These are phyloP conservation scores for Termitomyces bulborhizus DNA, from an alignment of 768 basidiomycete genomes.

Conservation along the genomic window DNA sequence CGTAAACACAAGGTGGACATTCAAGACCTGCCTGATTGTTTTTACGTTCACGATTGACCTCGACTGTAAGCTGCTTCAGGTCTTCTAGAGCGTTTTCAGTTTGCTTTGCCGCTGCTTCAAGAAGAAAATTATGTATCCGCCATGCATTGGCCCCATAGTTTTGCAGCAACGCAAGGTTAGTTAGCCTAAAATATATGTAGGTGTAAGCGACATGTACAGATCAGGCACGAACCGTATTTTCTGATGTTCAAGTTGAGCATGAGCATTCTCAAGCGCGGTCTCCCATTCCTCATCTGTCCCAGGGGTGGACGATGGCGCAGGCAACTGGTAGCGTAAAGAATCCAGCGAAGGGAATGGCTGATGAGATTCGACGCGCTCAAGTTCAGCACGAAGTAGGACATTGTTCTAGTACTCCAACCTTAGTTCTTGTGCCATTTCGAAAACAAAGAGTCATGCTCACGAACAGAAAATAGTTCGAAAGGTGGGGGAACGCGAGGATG, in stretches of 20 bases:
- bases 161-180: conserved; percentile 77
- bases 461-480: conserved; percentile 61
- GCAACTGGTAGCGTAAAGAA: conserved; percentile 66
- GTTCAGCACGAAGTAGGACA: conserved; percentile 64
- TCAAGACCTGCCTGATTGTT: conserved; percentile 61
- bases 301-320: conserved; percentile 54
- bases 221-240: conserved; percentile 52
- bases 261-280: conserved; percentile 66
- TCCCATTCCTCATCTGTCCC: conserved; percentile 76
- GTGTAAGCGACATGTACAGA: too few species aligned
- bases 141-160: conserved; percentile 89
- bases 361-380: conserved; percentile 67
- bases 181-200: conserved; percentile 45
- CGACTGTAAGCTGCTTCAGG: conserved; percentile 70
- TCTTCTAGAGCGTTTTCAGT: conserved; percentile 71
- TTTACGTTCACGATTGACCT: conserved; percentile 85
- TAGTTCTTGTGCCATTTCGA: conserved; percentile 3
- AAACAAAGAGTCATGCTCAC: conserved; percentile 30
- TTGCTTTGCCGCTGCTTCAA: conserved; percentile 72
- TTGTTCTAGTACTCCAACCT: conserved; percentile 40
- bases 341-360: conserved; percentile 65
- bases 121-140: conserved; percentile 85
- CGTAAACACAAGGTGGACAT: not conserved
- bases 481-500: conserved; percentile 71
- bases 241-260: conserved; percentile 83